Evolutionary conservation across 2,329 filamentous ascomycete genomes (phyloP).

Genomic region (Davidsoniella virescens): DNA sequence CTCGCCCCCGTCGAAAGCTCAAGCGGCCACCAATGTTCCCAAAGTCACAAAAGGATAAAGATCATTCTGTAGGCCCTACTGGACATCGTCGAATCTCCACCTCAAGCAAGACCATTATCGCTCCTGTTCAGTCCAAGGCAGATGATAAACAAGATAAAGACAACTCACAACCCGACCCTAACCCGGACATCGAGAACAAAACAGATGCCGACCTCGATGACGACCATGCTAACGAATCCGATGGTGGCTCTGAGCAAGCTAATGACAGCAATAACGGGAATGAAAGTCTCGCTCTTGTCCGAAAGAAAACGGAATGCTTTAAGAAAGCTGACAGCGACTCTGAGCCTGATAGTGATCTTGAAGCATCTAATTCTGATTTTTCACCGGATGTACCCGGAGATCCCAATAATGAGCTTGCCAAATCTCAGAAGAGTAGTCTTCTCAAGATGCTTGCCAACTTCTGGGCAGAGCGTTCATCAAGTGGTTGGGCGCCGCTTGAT

Average conservation of each 20-base stretch:
- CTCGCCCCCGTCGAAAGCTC: conserved; percentile 2
- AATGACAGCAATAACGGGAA: not conserved
- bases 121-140: not conserved
- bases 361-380: conserved; percentile 46
- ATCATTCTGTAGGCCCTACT: not conserved
- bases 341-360: conserved; percentile 57
- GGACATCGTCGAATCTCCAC: not conserved
- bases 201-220: conserved; percentile 17
- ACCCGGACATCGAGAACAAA: not conserved
- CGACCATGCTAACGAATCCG: conserved; percentile 15
- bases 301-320: not conserved
- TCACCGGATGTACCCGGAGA: conserved; percentile 1
- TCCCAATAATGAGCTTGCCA: conserved; percentile 53
- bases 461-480: conserved; percentile 94
- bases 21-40: conserved; percentile 11
- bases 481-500: conserved; percentile 80
- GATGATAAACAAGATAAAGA: not conserved
- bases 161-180: not conserved
- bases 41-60: conserved; percentile 4
- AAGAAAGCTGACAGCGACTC: conserved; percentile 30
- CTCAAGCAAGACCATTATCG: not conserved
- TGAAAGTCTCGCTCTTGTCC: no score
- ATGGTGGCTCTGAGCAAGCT: conserved; percentile 18
- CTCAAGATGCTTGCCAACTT: conserved; percentile 96
- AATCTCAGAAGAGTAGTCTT: conserved; percentile 80